A percentile compares a stretch with the other conserved stretches of the same genome.
Evolutionary conservation across 306 rosid genomes (phyloP).

Genomic region (Prunus kanzakura): DNA sequence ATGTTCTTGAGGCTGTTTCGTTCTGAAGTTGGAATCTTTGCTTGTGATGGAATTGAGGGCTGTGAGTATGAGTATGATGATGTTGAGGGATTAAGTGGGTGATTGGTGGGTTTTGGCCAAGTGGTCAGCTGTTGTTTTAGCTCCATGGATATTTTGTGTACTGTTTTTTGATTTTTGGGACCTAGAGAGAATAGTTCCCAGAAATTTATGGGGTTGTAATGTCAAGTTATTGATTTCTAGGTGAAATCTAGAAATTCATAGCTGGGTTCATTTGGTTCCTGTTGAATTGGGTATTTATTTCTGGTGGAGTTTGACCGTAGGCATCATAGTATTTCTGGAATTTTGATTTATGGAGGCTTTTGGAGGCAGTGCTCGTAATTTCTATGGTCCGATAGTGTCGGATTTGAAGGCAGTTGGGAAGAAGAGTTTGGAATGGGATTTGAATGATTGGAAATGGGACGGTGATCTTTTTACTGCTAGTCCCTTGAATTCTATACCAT

Average conservation of each 20-base stretch:
- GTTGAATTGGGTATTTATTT: constrained; percentile 22
- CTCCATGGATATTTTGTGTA: constrained; percentile 43
- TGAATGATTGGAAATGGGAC: constrained; percentile 88
- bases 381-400: constrained; percentile 46
- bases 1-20: neutral
- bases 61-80: neutral
- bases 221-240: constrained; percentile 21
- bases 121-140: constrained; percentile 49
- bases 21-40: neutral
- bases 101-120: constrained; percentile 29
- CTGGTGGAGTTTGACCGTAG: constrained; percentile 9
- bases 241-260: neutral
- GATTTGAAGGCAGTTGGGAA: constrained; percentile 57
- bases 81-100: neutral
- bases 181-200: neutral
- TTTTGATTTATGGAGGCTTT: constrained; percentile 56
- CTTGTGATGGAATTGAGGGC: neutral
- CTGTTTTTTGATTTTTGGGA: constrained; percentile 57
- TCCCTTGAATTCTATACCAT: constrained; percentile 44
- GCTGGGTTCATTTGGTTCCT: neutral
- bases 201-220: neutral
- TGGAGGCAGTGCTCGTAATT: constrained; percentile 47
- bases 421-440: constrained; percentile 73
- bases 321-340: neutral
- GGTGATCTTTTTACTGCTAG: constrained; percentile 79